Base-by-base conservation (phyloP, 768 basidiomycete genomes). In the Boletus vinaceobasis region DNA sequence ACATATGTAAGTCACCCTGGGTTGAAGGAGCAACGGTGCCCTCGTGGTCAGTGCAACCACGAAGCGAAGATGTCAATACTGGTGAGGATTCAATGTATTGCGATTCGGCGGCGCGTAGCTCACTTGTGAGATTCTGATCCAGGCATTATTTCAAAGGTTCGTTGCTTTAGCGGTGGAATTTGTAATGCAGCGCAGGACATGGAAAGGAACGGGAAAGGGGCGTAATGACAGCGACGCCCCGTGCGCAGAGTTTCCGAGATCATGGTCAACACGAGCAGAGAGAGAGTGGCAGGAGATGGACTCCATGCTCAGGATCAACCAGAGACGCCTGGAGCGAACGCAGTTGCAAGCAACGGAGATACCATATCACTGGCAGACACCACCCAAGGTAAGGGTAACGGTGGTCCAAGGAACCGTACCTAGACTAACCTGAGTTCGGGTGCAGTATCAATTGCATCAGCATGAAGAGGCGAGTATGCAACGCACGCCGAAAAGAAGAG, bases 41-140 rank as follows among this genome's bases (percentile, higher is more conserved):
- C 64, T 64, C 64, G 66, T 70, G 68, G 65, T 55, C 38, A 55
- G 52, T 51, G 38, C 60, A 62, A 60, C 50, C 56, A 52, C 59
- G 61, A 59, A 64, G 53, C 50, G 31, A 64, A 56, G 43, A 69
- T 69, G 67, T 45, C 67, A 31, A 64, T 69, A 57, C 55, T 70
- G 66, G 67, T 69, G 52, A 65, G 67, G 44, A 43, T 42, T 61
- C 52, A 35, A 61, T 37, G 33, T 50, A 59, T 43, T 58, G 52
- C n/a, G 17, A 49, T 52, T 39, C 52, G 40, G 48, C 19, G 39
- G 44, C 19, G 45, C 37, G 50, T 57, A 39, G 50, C 68, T 68
- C 53, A 68, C 52, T 53, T 29, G 48, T 26, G 13, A 37, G 49
- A 23, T 31, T 47, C 36, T 44, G 38, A 55, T 57, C 19, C 47